Evolutionary conservation across 2,329 filamentous ascomycete species (phyloP).

Genomic region (Calonectria crousiana): DNA sequence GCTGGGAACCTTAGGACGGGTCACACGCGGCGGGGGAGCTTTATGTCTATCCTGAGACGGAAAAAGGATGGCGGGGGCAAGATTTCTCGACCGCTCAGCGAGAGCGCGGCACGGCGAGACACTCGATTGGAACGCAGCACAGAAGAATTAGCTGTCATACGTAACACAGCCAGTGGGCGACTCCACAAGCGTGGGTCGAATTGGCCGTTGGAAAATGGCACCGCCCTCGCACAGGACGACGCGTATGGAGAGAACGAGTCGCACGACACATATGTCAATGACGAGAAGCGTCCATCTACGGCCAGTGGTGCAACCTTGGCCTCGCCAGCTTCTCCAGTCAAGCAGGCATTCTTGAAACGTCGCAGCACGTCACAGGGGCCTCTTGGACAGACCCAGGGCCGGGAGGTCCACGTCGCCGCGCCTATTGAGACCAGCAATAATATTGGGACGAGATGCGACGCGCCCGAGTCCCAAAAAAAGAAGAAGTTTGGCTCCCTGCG

Average conservation of each 20-base stretch:
- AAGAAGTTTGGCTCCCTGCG: slow-evolving; percentile 78
- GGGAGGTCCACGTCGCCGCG: not conserved
- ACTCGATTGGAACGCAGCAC: slow-evolving; percentile 70
- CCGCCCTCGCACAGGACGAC: slow-evolving; percentile 48
- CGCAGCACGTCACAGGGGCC: slow-evolving; percentile 53
- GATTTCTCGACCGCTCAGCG: slow-evolving; percentile 65
- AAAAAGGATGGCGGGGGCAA: slow-evolving; percentile 65
- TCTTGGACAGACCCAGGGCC: slow-evolving; percentile 31
- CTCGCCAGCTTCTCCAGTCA: slow-evolving; percentile 48
- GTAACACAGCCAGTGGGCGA: slow-evolving; percentile 46
- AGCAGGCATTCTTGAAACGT: slow-evolving; percentile 50
- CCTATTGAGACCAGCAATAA: slow-evolving; percentile 19
- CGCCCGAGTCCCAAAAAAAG: slow-evolving; percentile 55
- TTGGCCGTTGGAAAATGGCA: slow-evolving; percentile 51
- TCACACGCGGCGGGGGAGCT: slow-evolving; percentile 59
- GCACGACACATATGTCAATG: slow-evolving; percentile 42
- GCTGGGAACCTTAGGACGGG: slow-evolving; percentile 40
- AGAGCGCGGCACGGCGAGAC: slow-evolving; percentile 72
- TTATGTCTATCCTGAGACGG: slow-evolving; percentile 73
- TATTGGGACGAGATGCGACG: slow-evolving; percentile 20
- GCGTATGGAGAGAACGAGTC: slow-evolving; percentile 39
- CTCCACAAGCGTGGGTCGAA: slow-evolving; percentile 46
- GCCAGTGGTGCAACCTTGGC: slow-evolving; percentile 45
- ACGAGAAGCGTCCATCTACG: slow-evolving; percentile 50
- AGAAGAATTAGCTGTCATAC: slow-evolving; percentile 64